phyloP scores from a whole-genome alignment of 148 eudicot species.

The Rhododendron griersonianum region DNA sequence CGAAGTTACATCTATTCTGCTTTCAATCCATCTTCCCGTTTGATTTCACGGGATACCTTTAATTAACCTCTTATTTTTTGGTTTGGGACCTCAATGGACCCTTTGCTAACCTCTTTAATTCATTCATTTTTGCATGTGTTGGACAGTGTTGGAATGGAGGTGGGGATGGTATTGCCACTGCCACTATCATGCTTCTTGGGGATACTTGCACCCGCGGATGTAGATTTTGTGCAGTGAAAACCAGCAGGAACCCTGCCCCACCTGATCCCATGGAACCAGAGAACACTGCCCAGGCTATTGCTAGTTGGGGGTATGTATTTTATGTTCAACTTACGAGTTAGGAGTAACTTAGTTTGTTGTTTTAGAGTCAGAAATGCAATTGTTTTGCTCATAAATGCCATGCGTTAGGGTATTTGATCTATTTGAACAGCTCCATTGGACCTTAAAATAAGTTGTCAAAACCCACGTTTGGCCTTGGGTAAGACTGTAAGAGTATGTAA shows the following conservation, averaged over 20 bases:
- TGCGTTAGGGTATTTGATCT: neutral
- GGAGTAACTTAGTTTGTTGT: neutral
- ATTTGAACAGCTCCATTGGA: neutral
- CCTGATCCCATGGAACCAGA: constrained; percentile 96
- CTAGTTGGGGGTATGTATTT: constrained; percentile 79
- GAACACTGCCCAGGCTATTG: constrained; percentile 85
- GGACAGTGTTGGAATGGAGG: constrained; percentile 96
- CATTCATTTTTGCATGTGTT: neutral
- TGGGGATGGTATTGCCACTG: constrained; percentile 92
- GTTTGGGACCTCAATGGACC: neutral
- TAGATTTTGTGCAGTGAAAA: constrained; percentile 96
- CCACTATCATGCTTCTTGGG: constrained; percentile 94
- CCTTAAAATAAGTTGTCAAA: neutral
- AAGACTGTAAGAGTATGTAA: neutral
- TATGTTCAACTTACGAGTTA: neutral
- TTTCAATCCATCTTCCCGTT: neutral
- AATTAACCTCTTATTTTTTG: neutral
- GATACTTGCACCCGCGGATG: constrained; percentile 95
- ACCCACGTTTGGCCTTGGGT: neutral
- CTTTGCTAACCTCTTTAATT: neutral
- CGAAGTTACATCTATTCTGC: neutral
- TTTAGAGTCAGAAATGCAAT: neutral
- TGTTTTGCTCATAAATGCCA: neutral
- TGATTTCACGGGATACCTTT: neutral
- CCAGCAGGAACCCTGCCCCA: constrained; percentile 81